phyloP scores from a whole-genome alignment of 1,284 basidiomycete species.

The Lentinus polychrous region DNA sequence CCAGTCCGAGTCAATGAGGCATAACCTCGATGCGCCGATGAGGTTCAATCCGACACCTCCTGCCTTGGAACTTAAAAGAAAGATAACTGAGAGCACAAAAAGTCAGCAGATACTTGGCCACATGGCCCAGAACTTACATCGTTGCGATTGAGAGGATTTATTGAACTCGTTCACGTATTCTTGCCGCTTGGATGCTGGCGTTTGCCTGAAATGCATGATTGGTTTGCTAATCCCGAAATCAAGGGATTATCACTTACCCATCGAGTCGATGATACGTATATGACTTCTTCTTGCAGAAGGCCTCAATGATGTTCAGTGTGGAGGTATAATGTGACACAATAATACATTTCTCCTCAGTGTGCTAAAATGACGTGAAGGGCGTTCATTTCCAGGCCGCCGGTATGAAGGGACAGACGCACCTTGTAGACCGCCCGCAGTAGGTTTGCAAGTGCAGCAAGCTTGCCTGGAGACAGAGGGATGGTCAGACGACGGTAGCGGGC shows the following conservation, averaged over 20 bases:
- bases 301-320: constrained; percentile 89
- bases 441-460: constrained; percentile 71
- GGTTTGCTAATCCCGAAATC: constrained; percentile 3
- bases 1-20: constrained; percentile 92
- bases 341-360: constrained; percentile 89
- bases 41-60: constrained; percentile 95
- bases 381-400: not conserved
- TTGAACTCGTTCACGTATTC: constrained; percentile 82
- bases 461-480: constrained; percentile 45
- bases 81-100: constrained; percentile 70
- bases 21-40: constrained; percentile 82
- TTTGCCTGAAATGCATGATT: constrained; percentile 46
- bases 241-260: constrained; percentile 45
- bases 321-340: constrained; percentile 88
- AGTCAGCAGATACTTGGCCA: constrained; percentile 4
- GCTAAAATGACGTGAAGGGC: constrained; percentile 25
- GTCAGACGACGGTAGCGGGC: constrained; percentile 5
- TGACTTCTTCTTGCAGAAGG: constrained; percentile 68
- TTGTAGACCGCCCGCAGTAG: constrained; percentile 63
- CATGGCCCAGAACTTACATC: constrained; percentile 43
- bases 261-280: constrained; percentile 87
- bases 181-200: constrained; percentile 74
- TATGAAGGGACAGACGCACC: constrained; percentile 29
- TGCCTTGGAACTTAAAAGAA: constrained; percentile 92
- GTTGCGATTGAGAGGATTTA: constrained; percentile 56